These are phyloP conservation scores for Kuraishia ogatae DNA, from an alignment of 805 yeast species.

Conservation along the genomic window DNA sequence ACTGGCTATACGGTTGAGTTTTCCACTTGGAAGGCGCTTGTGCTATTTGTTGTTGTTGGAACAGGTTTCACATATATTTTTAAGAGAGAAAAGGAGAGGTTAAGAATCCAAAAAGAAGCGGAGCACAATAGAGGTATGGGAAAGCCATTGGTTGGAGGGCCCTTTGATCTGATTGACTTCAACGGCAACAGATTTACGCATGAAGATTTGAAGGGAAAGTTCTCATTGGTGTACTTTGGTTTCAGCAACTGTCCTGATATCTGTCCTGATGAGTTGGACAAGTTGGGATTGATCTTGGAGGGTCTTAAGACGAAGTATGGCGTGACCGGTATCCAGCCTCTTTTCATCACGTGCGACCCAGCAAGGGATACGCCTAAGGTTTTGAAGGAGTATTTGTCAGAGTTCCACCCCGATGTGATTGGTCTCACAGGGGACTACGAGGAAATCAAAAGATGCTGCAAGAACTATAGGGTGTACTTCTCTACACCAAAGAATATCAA, in stretches of 20 bases:
- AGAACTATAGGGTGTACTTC: conserved; percentile 87
- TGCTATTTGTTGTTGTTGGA: conserved; percentile 60
- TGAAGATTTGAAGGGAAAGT: conserved; percentile 66
- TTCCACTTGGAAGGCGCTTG: conserved; percentile 79
- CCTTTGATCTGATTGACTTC: conserved; percentile 65
- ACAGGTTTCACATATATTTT: conserved; percentile 66
- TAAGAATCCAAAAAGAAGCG: conserved; percentile 68
- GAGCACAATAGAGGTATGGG: conserved; percentile 86
- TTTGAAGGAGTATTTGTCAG: conserved; percentile 70
- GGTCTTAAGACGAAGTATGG: conserved; percentile 45
- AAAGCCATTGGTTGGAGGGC: conserved; percentile 89
- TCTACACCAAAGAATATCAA: conserved; percentile 94
- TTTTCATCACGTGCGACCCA: conserved; percentile 96
- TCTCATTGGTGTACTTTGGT: conserved; percentile 87
- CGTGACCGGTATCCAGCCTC: conserved; percentile 59
- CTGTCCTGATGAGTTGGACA: conserved; percentile 96
- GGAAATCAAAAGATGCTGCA: conserved; percentile 76
- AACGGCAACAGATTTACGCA: conserved; percentile 71
- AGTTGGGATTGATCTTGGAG: conserved; percentile 66
- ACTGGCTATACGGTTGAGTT: conserved; percentile 46
- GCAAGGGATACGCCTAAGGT: conserved; percentile 88
- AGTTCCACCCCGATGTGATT: conserved; percentile 82
- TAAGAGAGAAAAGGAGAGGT: conserved; percentile 64
- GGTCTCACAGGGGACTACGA: conserved; percentile 93
- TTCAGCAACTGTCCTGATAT: conserved; percentile 98